Evolutionary conservation across 148 eudicot genomes (phyloP).

Genomic region (Rhododendron griersonianum): DNA sequence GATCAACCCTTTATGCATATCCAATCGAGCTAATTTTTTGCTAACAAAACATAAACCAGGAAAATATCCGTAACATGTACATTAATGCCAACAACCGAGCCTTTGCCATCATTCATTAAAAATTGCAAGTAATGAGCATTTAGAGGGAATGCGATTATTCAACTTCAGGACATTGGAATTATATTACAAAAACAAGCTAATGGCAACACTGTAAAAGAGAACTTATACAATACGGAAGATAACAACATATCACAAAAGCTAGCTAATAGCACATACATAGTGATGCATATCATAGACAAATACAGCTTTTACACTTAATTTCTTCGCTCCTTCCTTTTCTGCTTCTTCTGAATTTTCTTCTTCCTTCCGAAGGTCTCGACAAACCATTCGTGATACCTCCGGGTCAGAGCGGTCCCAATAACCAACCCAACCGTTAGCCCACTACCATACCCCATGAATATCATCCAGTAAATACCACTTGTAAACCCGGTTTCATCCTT

Average conservation of each 20-base stretch:
- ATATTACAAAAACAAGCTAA: no score
- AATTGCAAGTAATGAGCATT: neutral
- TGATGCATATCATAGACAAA: neutral
- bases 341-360: no score
- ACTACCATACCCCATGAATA: neutral
- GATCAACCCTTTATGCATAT: no score
- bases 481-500: constrained; percentile 1
- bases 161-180: neutral
- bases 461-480: constrained; percentile 23
- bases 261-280: neutral
- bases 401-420: no score
- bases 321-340: neutral
- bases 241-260: neutral
- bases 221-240: neutral
- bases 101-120: neutral
- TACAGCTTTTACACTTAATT: neutral
- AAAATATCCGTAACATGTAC: neutral
- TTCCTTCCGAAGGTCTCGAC: no score
- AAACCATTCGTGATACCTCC: no score
- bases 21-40: no score
- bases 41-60: neutral
- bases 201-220: no score
- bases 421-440: no score
- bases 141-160: neutral
- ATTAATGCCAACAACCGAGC: no score